phyloP scores from a whole-genome alignment of 805 yeast species.

The Barnettozyma vustinii region DNA sequence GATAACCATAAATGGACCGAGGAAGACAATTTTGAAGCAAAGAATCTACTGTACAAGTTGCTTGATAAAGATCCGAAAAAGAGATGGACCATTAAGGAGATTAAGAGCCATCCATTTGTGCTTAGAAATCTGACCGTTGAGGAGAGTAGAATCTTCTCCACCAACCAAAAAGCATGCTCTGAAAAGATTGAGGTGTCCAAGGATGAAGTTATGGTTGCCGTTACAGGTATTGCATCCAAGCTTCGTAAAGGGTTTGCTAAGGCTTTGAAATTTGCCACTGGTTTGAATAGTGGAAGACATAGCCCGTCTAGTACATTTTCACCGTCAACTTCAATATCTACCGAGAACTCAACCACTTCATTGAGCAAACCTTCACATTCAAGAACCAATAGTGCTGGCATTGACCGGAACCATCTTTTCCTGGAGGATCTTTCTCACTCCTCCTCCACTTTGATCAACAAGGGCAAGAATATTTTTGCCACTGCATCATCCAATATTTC shows the following conservation, averaged over 20 bases:
- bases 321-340: background rate
- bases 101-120: slow-evolving; percentile 73
- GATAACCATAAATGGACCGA: slow-evolving; percentile 25
- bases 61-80: slow-evolving; percentile 64
- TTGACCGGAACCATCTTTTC: slow-evolving; percentile 1
- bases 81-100: slow-evolving; percentile 65
- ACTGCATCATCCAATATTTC: background rate
- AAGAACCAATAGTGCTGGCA: slow-evolving; percentile 5
- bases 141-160: slow-evolving; percentile 19
- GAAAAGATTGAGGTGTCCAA: slow-evolving; percentile 49
- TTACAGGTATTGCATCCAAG: slow-evolving; percentile 72
- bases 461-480: background rate
- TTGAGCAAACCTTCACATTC: slow-evolving; percentile 4
- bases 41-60: slow-evolving; percentile 55
- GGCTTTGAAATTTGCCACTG: slow-evolving; percentile 24
- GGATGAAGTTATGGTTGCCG: slow-evolving; percentile 72
- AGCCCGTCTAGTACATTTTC: background rate
- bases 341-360: background rate
- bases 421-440: background rate
- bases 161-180: slow-evolving; percentile 25
- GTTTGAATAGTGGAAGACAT: slow-evolving; percentile 5
- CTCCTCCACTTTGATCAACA: slow-evolving; percentile 1
- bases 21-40: slow-evolving; percentile 38
- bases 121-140: slow-evolving; percentile 34
- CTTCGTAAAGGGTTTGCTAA: slow-evolving; percentile 33